Evolutionary conservation across 768 basidiomycete genomes (phyloP).

Genomic region (Tulasnella sp.): DNA sequence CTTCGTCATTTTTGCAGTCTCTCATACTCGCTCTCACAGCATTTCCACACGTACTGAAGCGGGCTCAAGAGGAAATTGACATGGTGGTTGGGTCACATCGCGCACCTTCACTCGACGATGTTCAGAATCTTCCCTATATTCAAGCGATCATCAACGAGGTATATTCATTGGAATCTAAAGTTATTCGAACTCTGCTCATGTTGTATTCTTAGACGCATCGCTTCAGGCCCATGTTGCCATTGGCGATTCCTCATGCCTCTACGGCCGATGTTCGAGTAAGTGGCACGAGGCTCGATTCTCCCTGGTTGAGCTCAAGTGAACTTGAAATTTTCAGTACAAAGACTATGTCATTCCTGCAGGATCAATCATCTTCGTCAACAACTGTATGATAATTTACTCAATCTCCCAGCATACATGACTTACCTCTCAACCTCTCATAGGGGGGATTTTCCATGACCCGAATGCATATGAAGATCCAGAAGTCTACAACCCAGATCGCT

Average conservation of each 20-base stretch:
- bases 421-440: conserved; percentile 13
- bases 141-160: conserved; percentile 26
- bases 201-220: background rate
- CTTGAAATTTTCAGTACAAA: background rate
- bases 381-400: background rate
- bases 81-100: conserved; percentile 24
- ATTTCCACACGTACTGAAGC: conserved; percentile 19
- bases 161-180: background rate
- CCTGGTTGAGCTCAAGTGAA: background rate
- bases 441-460: conserved; percentile 20
- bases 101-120: conserved; percentile 25
- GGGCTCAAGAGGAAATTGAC: conserved; percentile 26
- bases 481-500: background rate
- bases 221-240: background rate
- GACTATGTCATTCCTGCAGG: conserved; percentile 1
- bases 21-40: background rate
- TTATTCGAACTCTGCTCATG: background rate
- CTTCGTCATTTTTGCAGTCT: background rate
- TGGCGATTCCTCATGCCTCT: background rate
- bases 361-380: background rate
- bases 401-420: background rate
- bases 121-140: conserved; percentile 28
- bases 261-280: background rate
- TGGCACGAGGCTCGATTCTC: too few species aligned
- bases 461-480: conserved; percentile 1